Evolutionary conservation across 148 eudicot species (phyloP).

Genomic region (Diospyros lotus): DNA sequence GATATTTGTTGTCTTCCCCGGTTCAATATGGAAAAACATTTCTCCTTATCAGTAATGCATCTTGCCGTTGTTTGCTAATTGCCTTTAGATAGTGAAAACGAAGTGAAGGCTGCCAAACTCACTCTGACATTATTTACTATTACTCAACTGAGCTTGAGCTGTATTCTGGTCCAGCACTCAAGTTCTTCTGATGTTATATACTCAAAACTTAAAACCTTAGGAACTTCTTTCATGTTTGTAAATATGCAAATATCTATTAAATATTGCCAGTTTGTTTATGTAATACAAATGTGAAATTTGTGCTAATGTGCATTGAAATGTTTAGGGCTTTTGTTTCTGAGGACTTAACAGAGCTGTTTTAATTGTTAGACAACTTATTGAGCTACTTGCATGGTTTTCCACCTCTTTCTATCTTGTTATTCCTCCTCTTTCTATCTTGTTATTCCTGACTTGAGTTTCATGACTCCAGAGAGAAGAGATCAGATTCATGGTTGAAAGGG

Average conservation of each 20-base stretch:
- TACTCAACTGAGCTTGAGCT: neutral
- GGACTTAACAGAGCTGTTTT: too few relatives aligned
- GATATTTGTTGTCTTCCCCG: neutral
- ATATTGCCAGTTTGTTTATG: neutral
- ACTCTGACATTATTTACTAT: neutral
- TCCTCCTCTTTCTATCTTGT: slow-evolving; percentile 11
- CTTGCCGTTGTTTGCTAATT: neutral
- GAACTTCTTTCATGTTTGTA: neutral
- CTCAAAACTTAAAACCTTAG: neutral
- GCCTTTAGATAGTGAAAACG: neutral
- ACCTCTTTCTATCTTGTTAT: neutral
- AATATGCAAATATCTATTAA: neutral
- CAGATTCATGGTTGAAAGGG: slow-evolving; percentile 84
- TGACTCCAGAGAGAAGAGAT: slow-evolving; percentile 81
- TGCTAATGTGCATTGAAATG: too few relatives aligned
- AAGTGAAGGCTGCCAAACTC: neutral
- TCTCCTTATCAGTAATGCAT: neutral
- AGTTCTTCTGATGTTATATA: neutral
- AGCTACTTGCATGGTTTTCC: neutral
- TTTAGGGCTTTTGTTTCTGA: too few relatives aligned
- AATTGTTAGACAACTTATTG: neutral
- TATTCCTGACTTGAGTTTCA: slow-evolving; percentile 13
- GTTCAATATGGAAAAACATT: neutral
- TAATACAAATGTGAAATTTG: too few relatives aligned
- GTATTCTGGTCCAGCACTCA: neutral